Base-by-base conservation (phyloP, 116 monocot genomes). In the Posidonia oceanica region DNA sequence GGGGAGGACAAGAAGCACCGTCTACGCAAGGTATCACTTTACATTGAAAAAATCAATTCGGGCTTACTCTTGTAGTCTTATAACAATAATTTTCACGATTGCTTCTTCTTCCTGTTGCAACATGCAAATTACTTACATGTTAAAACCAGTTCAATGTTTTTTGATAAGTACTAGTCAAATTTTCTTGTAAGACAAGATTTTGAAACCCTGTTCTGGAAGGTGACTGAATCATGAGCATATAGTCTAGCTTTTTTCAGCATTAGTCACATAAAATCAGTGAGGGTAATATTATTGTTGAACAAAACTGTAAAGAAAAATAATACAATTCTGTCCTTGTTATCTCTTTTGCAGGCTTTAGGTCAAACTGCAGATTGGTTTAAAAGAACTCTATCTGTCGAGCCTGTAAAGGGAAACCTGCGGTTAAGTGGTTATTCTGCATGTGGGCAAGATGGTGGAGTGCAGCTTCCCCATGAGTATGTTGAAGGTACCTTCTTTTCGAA, bases 351-450 rank as follows among this genome's bases (percentile, higher is more conserved):
- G 97, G 97, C 92, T 64, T 75, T 98, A 53, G 97, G 80, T 56
- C 85, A 98, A 72, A 98, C 97, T 57, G 90, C 82, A 58, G 82
- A 86, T 68, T 98, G 97, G 97, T 98, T 98, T 78, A 87, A 80
- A 60, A 87, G 74, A 83, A 81, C 89, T 48, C 72, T 98, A 63
- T 83, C 92, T 38, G 89, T 98, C 55, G 97, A 98, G 68, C 97
- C 87, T 59, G 97, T 98, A 54, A 92, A 88, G 82, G 97, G 92
- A 17, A 92, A 90, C 77, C 72, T 98, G 82, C 69, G 93, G 29
- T 75, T 98, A 75, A 98, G 97, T 78, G 97, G 97, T 21, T 98
- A 98, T 72, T 98, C 97, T 77, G 97, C 97, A 37, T 98, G 97
- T 83, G 97, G 97, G 54, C 97, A 98, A 70, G 97, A 98, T 82